Evolutionary conservation across 768 basidiomycete species (phyloP), one percentile per base, ranked within the genome.

Genomic region (Termitomyces sp.): DNA sequence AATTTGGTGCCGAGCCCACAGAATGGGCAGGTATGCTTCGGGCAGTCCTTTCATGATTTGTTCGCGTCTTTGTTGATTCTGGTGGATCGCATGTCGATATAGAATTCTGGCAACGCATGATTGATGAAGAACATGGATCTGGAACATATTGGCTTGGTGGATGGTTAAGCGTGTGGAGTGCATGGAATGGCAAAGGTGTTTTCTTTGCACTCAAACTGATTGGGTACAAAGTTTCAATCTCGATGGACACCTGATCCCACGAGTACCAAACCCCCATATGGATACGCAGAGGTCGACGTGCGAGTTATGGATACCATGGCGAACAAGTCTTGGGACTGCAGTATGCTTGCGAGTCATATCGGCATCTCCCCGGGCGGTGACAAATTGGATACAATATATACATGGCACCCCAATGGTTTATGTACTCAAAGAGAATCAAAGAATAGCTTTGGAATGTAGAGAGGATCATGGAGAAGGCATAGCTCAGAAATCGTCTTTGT

Each of bases 311-410:
- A 68, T 18, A 60, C 55, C 2, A 57, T 43, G 4, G n/a, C n/a
- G n/a, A 54, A 47, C 10, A 12, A 56, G 26, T 26, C 47, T 5
- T 42, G 24, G 7, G 62, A 67, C 8, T 71, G 67, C 36, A 45
- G 64, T 12, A 64, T 71, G 63, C 59, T 67, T 48, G 60, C 65
- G 6, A 66, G 69, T 5, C 68, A 67, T 60, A 22, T 64, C 34
- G 57, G 60, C 6, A 52, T 53, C n/a, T 33, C n/a, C n/a, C n/a
- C 62, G 20, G 54, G 50, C 14, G 60, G 60, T 5, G 44, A 51
- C 3, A 27, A 47, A 2, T 22, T 40, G 9, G 63, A 65, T 42
- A 62, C 60, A 4, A 36, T 68, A n/a, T n/a, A n/a, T n/a, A n/a
- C n/a, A n/a, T 63, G 33, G 52, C 49, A 8, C 63, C 64, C 9